Base-by-base conservation (phyloP, 169 alveolate species). In the Ichthyophthirius multifiliis region DNA sequence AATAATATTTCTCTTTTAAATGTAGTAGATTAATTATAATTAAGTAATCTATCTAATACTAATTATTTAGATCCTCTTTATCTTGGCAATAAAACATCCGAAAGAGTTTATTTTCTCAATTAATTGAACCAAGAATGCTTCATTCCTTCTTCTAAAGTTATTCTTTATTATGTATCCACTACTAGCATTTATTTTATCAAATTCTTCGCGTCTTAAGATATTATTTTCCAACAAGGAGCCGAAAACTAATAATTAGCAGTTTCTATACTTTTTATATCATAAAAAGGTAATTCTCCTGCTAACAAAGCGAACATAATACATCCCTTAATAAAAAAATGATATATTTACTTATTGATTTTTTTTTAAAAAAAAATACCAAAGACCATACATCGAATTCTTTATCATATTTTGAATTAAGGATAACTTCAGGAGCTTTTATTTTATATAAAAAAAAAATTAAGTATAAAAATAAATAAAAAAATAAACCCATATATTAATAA, bases 351-450 rank as follows among this genome's bases (percentile, higher is more conserved):
- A 0, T 20, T 46, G 7, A 0, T 20, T 46, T 46, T 13, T 20
- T 46, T 13, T 12, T 20, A 15, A 15, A 3, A 47, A 15, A 4
- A 55, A 55, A 27, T 55, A 55, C 71, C 71, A 55, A 55, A 55
- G 71, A 55, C 71, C 71, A 55, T 27, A 55, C 71, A 27, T 55
- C 71, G 16, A 34, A 55, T 55, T 55, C 71, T 55, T 55, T 55
- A 27, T 55, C 71, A 27, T 55, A 55, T 27, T 55, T 55, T 34
- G 43, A 55, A 23, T 55, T 34, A 7, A 55, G 71, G 13, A 55
- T n/a, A 6, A 55, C 71, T 55, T 55, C 71, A 15, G 71, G 71
- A 27, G 71, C 71, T 55, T 16, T 55, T 55, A 27, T 10, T 10
- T 55, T 27, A 55, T 20, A 23, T 27, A n/a, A 55, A 4, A 55